Percentiles rank a stretch among this genome's conserved stretches.
These are phyloP conservation scores for Rasamsonia emersonii DNA, from an alignment of 2,329 filamentous ascomycete species.

Conservation along the genomic window DNA sequence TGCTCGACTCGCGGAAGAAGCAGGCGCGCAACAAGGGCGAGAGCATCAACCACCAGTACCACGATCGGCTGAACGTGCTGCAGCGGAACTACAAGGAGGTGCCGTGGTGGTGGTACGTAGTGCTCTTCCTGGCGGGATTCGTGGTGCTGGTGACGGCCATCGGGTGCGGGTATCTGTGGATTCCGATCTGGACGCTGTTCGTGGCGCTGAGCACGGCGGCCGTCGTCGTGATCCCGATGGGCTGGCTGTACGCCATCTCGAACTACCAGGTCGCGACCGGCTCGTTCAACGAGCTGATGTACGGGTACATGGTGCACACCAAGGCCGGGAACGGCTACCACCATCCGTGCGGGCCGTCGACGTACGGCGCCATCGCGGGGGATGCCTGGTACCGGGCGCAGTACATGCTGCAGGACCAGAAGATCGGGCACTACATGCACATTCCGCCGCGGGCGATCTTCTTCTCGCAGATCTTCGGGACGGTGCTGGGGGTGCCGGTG, in stretches of 20 bases:
- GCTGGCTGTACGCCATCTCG: conserved; percentile 53
- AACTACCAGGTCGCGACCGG: conserved; percentile 48
- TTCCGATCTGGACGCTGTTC: conserved; percentile 53
- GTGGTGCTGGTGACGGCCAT: conserved; percentile 45
- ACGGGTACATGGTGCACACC: conserved; percentile 49
- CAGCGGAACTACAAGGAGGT: conserved; percentile 51
- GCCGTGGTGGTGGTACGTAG: conserved; percentile 50
- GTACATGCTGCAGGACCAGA: conserved; percentile 53
- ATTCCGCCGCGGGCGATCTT: conserved; percentile 52
- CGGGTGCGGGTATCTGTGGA: conserved; percentile 45
- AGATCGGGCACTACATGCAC: conserved; percentile 58
- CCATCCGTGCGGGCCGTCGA: conserved; percentile 50
- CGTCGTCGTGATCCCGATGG: conserved; percentile 48
- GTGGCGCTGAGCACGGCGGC: conserved; percentile 49
- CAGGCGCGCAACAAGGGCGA: conserved; percentile 18
- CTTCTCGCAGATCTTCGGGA: conserved; percentile 54
- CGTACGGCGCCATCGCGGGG: conserved; percentile 52
- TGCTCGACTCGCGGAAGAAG: conserved; percentile 29
- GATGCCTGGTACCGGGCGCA: conserved; percentile 54
- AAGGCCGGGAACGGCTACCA: conserved; percentile 42
- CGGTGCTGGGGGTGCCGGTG: conserved; percentile 50
- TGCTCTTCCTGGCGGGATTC: conserved; percentile 43
- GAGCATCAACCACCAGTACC: conserved; percentile 47
- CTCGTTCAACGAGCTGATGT: conserved; percentile 52
- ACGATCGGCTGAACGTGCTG: conserved; percentile 51